These are phyloP conservation scores for Ophiostoma sp. DNA, from an alignment of 2,329 filamentous ascomycete genomes.

Conservation along the genomic window DNA sequence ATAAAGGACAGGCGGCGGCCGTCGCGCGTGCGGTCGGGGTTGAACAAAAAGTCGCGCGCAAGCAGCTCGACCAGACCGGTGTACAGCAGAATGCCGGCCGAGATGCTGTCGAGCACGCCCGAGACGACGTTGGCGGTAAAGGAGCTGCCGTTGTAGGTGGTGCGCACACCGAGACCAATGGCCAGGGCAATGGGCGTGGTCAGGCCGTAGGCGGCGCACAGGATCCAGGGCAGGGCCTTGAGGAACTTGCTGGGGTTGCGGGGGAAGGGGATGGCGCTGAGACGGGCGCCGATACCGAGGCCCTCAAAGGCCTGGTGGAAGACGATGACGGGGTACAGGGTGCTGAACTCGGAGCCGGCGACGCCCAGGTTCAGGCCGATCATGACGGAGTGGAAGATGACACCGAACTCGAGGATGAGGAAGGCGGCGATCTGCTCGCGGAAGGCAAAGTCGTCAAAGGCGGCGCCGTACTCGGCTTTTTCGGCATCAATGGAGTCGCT, in stretches of 20 bases:
- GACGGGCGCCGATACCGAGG: slow-evolving; percentile 79
- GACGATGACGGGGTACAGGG: slow-evolving; percentile 62
- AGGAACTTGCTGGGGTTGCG: slow-evolving; percentile 63
- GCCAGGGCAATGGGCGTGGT: slow-evolving; percentile 83
- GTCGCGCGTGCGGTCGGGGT: slow-evolving; percentile 72
- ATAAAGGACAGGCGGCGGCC: slow-evolving; percentile 64
- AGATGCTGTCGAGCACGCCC: slow-evolving; percentile 84
- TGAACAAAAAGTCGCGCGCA: slow-evolving; percentile 97
- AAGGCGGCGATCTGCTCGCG: slow-evolving; percentile 47
- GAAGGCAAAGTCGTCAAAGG: slow-evolving; percentile 34
- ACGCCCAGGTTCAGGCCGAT: slow-evolving; percentile 78
- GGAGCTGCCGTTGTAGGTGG: slow-evolving; percentile 52
- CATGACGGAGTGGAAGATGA: slow-evolving; percentile 92
- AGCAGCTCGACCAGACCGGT: slow-evolving; percentile 92
- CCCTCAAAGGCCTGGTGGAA: slow-evolving; percentile 96
- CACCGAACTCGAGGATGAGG: slow-evolving; percentile 91
- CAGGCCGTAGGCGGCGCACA: slow-evolving; percentile 67
- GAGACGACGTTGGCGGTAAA: slow-evolving; percentile 67
- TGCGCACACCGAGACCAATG: slow-evolving; percentile 70
- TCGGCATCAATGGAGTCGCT: slow-evolving; percentile 70
- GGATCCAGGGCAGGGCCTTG: slow-evolving; percentile 66
- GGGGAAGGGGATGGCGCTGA: slow-evolving; percentile 56
- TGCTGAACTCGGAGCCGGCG: slow-evolving; percentile 48
- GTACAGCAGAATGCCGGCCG: slow-evolving; percentile 87
- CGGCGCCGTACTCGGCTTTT: slow-evolving; percentile 26